phyloP scores from a whole-genome alignment of 768 basidiomycete species.

The Hirschioporus abietinus region DNA sequence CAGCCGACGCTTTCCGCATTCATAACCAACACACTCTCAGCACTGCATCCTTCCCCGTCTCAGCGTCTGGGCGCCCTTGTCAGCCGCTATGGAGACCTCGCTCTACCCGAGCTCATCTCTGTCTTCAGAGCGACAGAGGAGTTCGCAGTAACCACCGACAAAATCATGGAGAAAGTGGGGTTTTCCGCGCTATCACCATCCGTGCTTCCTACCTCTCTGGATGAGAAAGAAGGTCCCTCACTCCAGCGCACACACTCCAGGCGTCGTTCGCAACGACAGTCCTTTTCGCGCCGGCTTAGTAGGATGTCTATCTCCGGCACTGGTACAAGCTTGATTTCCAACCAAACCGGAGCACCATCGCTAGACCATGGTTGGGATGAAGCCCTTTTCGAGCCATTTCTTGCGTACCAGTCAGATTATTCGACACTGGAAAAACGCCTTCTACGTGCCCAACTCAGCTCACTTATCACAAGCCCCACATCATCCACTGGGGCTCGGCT shows the following conservation, averaged over 20 bases:
- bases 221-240: slow-evolving; percentile 11
- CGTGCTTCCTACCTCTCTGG: slow-evolving; percentile 11
- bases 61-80: slow-evolving; percentile 71
- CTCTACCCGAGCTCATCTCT: slow-evolving; percentile 66
- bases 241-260: slow-evolving; percentile 14
- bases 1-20: slow-evolving; percentile 70
- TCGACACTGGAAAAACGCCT: slow-evolving; percentile 67
- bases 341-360: slow-evolving; percentile 11
- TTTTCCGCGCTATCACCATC: slow-evolving; percentile 34
- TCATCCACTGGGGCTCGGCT: slow-evolving; percentile 49
- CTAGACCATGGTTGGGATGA: slow-evolving; percentile 76
- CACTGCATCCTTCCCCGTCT: slow-evolving; percentile 75
- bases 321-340: slow-evolving; percentile 11
- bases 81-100: slow-evolving; percentile 55
- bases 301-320: slow-evolving; percentile 39
- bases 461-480: slow-evolving; percentile 36
- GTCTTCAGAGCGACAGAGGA: slow-evolving; percentile 75
- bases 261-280: slow-evolving; percentile 24
- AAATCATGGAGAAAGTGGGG: slow-evolving; percentile 66
- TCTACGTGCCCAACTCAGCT: slow-evolving; percentile 53
- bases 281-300: slow-evolving; percentile 54
- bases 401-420: slow-evolving; percentile 87
- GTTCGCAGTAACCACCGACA: slow-evolving; percentile 68
- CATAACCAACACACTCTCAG: slow-evolving; percentile 74
- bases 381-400: slow-evolving; percentile 89